phyloP scores from a whole-genome alignment of 202 grass and related monocot genomes.

The Bolboschoenoplectus hybrid region DNA sequence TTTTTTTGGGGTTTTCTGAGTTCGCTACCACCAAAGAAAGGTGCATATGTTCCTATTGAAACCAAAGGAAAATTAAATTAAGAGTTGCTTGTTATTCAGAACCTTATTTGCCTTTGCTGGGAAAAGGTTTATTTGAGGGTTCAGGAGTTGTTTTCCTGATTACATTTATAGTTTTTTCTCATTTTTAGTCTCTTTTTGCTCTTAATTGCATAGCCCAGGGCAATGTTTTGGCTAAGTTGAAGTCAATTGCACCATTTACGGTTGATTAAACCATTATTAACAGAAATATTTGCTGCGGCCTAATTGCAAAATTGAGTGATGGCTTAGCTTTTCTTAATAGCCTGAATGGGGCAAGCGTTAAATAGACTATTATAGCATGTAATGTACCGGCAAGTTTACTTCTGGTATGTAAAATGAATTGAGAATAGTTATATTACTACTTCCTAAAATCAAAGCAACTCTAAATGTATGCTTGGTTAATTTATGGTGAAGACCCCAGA shows the following conservation, averaged over 20 bases:
- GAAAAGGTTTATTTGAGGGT: neutral
- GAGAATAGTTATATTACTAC: slow-evolving; percentile 15
- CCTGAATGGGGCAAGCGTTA: neutral
- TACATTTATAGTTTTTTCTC: neutral
- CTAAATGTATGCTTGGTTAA: neutral
- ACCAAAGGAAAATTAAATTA: neutral
- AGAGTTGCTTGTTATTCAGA: neutral
- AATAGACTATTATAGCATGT: neutral
- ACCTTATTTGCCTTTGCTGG: neutral
- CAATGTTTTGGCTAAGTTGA: too few relatives aligned
- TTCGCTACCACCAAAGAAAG: neutral
- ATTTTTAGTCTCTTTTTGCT: neutral
- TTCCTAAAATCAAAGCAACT: slow-evolving; percentile 2
- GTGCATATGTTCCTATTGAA: neutral
- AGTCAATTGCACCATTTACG: neutral
- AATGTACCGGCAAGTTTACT: neutral
- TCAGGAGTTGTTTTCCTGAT: neutral
- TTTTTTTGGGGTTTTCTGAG: slow-evolving; percentile 17
- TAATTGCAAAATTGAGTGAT: neutral
- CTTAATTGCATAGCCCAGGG: too few relatives aligned
- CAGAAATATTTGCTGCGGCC: neutral
- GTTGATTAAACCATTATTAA: slow-evolving; percentile 3
- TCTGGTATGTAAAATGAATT: neutral
- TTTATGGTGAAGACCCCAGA: slow-evolving; percentile 42
- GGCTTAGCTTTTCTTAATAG: neutral